A percentile compares a stretch with the other conserved stretches of the same genome.
Evolutionary conservation across 2,329 filamentous ascomycete species (phyloP).

Genomic region (Arthrocladium fulminans): DNA sequence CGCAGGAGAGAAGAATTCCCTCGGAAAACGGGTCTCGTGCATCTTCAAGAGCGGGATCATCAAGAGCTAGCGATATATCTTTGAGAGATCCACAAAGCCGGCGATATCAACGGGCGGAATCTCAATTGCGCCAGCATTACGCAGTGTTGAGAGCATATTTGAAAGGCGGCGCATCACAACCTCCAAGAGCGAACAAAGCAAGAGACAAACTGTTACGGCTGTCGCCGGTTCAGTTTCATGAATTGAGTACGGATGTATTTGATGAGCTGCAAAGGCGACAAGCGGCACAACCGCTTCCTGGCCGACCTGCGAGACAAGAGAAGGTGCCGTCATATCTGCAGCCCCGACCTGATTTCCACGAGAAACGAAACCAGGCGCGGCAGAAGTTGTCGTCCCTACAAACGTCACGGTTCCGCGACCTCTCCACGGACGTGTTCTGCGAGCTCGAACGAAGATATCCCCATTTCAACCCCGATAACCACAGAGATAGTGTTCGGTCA

Average conservation of each 20-base stretch:
- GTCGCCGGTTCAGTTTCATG: slow-evolving; percentile 87
- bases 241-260: slow-evolving; percentile 94
- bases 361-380: slow-evolving; percentile 94
- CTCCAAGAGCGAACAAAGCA: slow-evolving; percentile 62
- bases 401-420: slow-evolving; percentile 74
- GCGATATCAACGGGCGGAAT: slow-evolving; percentile 52
- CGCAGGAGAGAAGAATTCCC: slow-evolving; percentile 35
- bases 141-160: slow-evolving; percentile 68
- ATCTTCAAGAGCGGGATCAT: slow-evolving; percentile 77
- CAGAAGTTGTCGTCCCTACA: slow-evolving; percentile 89
- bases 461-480: slow-evolving; percentile 63
- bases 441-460: slow-evolving; percentile 88
- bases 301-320: slow-evolving; percentile 32
- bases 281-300: slow-evolving; percentile 42
- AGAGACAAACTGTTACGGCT: slow-evolving; percentile 88
- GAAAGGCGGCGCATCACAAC: slow-evolving; percentile 29
- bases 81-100: slow-evolving; percentile 57
- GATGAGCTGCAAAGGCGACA: slow-evolving; percentile 88
- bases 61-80: slow-evolving; percentile 66
- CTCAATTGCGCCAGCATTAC: slow-evolving; percentile 72
- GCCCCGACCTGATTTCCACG: slow-evolving; percentile 85
- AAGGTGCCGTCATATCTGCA: slow-evolving; percentile 62
- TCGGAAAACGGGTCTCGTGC: slow-evolving; percentile 31
- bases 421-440: slow-evolving; percentile 92
- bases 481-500: slow-evolving; percentile 58